A percentile compares a stretch with the other conserved stretches of the same genome.
Conservation (phyloP, 2,329 filamentous ascomycete genomes). For the Calcarisporium arbuscula region DNA sequence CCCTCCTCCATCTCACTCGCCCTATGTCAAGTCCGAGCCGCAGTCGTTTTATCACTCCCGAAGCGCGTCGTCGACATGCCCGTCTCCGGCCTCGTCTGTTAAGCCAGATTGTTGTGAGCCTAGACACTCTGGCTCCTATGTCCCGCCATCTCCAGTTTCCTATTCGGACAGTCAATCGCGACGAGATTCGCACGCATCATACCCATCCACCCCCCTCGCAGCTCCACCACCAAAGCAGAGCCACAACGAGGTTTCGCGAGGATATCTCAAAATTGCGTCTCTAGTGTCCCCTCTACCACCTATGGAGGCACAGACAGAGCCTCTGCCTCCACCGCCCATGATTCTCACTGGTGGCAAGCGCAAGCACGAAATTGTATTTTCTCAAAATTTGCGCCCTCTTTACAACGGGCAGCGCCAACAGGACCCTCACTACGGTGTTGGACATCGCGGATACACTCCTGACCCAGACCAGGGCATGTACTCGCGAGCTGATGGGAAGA, state of each 20-base stretch:
- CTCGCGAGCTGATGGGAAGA: constrained; percentile 27
- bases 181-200: constrained; percentile 23
- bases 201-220: constrained; percentile 19
- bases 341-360: constrained; percentile 27
- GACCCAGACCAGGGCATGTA: constrained; percentile 26
- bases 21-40: constrained; percentile 31
- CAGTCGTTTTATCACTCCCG: constrained; percentile 30
- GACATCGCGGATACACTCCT: constrained; percentile 16
- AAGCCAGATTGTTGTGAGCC: constrained; percentile 31
- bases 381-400: constrained; percentile 22
- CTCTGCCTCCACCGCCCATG: constrained; percentile 17
- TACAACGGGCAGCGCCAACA: constrained; percentile 31
- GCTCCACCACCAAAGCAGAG: constrained; percentile 18
- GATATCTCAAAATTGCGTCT: constrained; percentile 30
- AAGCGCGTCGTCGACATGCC: constrained; percentile 20
- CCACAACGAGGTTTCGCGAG: constrained; percentile 20
- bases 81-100: constrained; percentile 21
- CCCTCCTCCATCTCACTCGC: constrained; percentile 29
- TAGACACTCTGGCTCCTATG: constrained; percentile 29
- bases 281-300: constrained; percentile 27
- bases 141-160: constrained; percentile 31
- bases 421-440: constrained; percentile 23
- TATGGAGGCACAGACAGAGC: constrained; percentile 28
- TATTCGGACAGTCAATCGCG: constrained; percentile 24
- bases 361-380: constrained; percentile 29